Percentiles rank a stretch among this genome's conserved stretches.
phyloP scores from a whole-genome alignment of 2,329 filamentous ascomycete genomes.

The Leptographium wingfieldii region DNA sequence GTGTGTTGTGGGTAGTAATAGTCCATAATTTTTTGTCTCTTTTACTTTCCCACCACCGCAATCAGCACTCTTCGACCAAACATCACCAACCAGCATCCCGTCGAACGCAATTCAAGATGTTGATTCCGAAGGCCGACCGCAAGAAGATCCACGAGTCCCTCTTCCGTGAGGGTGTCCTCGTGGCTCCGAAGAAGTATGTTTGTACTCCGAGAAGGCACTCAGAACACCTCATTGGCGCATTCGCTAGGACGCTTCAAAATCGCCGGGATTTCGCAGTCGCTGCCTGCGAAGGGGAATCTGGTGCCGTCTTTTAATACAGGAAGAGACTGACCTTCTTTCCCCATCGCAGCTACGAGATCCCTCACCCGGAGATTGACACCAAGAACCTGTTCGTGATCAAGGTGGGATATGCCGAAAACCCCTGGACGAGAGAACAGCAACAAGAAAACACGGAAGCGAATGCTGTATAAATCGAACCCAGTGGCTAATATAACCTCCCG shows the following conservation, averaged over 20 bases:
- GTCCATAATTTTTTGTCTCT: constrained; percentile 6
- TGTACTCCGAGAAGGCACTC: background rate
- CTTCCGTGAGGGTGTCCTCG: constrained; percentile 86
- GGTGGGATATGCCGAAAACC: constrained; percentile 17
- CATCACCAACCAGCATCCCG: constrained; percentile 17
- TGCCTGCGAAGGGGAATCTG: background rate
- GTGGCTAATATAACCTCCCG: background rate
- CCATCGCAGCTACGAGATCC: constrained; percentile 19
- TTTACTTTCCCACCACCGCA: constrained; percentile 4
- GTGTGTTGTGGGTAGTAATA: constrained; percentile 7
- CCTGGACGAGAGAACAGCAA: background rate
- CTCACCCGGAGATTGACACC: constrained; percentile 90
- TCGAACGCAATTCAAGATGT: constrained; percentile 49
- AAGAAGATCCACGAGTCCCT: constrained; percentile 99
- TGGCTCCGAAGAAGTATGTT: constrained; percentile 78
- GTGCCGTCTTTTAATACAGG: background rate
- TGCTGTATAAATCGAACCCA: background rate
- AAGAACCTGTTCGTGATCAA: constrained; percentile 99
- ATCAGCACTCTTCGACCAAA: background rate
- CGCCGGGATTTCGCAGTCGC: background rate
- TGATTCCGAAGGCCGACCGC: constrained; percentile 99
- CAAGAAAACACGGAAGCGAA: background rate
- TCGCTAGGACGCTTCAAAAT: background rate
- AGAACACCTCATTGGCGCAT: background rate
- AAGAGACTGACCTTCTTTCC: background rate